phyloP scores from a whole-genome alignment of 495 filamentous ascomycete species.

The Neurospora sp. region DNA sequence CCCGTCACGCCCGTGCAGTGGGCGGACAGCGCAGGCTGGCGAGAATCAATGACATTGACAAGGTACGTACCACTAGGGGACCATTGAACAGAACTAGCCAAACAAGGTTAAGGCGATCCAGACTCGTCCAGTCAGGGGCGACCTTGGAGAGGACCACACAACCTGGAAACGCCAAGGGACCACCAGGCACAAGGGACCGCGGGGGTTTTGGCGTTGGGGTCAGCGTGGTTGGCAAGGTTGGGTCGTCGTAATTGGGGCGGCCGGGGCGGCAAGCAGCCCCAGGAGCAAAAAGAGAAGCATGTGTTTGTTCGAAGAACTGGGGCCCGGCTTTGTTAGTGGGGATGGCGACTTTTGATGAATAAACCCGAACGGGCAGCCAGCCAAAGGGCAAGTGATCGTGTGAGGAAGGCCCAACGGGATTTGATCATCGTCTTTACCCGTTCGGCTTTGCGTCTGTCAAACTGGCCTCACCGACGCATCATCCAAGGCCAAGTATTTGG shows the following conservation, averaged over 20 bases:
- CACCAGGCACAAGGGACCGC: neutral
- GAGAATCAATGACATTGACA: neutral
- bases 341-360: slow-evolving; percentile 5
- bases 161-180: neutral
- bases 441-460: neutral
- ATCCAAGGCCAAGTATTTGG: neutral
- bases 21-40: neutral
- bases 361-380: neutral
- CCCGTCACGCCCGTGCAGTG: neutral
- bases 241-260: neutral
- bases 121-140: neutral
- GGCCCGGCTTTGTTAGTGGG: neutral
- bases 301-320: neutral
- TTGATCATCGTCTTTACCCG: neutral
- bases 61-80: neutral
- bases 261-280: neutral
- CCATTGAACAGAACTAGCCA: neutral
- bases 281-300: neutral
- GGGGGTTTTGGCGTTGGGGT: neutral
- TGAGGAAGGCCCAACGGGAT: slow-evolving; percentile 4
- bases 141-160: neutral
- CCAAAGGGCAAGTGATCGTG: slow-evolving; percentile 18
- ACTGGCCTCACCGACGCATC: neutral
- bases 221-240: neutral
- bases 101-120: neutral